Conservation (phyloP, 331 rosid genomes). For the Stylosanthes scabra region DNA sequence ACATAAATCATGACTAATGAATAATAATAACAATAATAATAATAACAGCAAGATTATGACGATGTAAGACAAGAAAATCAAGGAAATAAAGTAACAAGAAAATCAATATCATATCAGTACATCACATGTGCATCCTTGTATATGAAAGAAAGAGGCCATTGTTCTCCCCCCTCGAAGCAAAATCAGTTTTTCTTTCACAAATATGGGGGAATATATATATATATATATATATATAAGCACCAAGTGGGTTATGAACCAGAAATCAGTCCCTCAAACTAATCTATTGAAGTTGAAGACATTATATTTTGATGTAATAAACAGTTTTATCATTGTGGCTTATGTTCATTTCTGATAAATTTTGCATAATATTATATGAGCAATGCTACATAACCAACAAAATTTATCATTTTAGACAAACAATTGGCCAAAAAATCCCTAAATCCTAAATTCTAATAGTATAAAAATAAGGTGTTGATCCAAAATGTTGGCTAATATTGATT, state of each 20-base stretch:
- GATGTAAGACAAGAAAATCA: constrained; percentile 9
- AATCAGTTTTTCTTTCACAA: background rate
- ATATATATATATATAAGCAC: background rate
- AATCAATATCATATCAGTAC: constrained; percentile 27
- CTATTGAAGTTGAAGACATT: background rate
- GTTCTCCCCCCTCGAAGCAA: background rate
- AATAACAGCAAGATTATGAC: constrained; percentile 11
- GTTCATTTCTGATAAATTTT: constrained; percentile 9
- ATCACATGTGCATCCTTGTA: constrained; percentile 22
- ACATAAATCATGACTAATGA: constrained; percentile 27
- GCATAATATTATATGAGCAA: background rate
- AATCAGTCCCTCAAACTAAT: constrained; percentile 15
- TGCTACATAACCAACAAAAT: too few species aligned
- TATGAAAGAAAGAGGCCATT: background rate
- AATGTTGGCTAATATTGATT: too few species aligned
- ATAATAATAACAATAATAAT: background rate
- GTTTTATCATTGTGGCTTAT: background rate
- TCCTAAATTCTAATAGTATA: too few species aligned
- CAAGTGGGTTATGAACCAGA: background rate
- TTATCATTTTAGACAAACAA: too few species aligned
- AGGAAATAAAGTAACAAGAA: constrained; percentile 29
- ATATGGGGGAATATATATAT: too few species aligned
- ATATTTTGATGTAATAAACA: background rate
- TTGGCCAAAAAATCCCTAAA: too few species aligned
- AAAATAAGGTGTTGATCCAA: too few species aligned